Conservation (phyloP, 2,329 filamentous ascomycete species). For the Clarireedia paspali region DNA sequence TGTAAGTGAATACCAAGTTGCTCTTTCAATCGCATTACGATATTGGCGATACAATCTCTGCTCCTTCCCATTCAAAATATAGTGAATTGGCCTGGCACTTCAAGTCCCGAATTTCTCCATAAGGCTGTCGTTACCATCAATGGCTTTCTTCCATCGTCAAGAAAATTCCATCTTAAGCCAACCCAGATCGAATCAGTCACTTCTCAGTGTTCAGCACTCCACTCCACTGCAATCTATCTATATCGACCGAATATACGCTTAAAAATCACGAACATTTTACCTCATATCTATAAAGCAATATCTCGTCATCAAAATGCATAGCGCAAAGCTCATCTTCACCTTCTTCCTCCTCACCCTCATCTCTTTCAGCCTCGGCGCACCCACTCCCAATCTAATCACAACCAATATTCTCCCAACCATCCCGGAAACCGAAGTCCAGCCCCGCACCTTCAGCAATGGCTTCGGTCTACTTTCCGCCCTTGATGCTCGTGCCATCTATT, state of each 20-base stretch:
- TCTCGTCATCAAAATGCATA: background rate
- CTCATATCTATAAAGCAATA: background rate
- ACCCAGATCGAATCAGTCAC: too few species aligned
- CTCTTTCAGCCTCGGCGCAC: background rate
- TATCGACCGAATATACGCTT: background rate
- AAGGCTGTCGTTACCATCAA: too few species aligned
- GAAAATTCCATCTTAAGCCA: background rate
- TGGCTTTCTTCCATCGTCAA: too few species aligned
- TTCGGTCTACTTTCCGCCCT: background rate
- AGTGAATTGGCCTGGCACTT: background rate
- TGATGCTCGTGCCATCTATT: background rate
- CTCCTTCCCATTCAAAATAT: background rate
- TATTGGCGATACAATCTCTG: background rate
- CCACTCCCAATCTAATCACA: background rate
- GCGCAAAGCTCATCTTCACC: background rate
- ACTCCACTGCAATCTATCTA: too few species aligned
- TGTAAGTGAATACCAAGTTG: too few species aligned
- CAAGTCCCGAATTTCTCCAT: background rate
- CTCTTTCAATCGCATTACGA: background rate
- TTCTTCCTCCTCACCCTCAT: background rate
- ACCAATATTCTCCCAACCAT: background rate
- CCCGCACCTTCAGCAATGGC: background rate
- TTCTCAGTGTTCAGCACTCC: too few species aligned
- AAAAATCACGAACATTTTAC: background rate
- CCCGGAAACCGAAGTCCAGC: background rate